phyloP scores from a whole-genome alignment of 2,329 filamentous ascomycete species.

The Periconia macrospinosa region DNA sequence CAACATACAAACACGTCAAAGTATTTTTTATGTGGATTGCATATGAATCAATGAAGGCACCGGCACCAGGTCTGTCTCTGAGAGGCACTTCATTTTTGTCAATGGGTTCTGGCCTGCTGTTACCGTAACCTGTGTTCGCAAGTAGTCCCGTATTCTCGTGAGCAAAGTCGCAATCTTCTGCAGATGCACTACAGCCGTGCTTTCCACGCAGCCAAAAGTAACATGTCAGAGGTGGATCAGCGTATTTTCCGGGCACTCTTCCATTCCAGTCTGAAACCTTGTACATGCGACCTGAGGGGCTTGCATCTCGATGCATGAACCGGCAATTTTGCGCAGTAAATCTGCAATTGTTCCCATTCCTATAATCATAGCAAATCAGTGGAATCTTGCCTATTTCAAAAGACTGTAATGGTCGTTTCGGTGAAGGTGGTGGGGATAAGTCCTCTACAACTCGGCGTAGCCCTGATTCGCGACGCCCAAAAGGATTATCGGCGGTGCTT shows the following conservation, averaged over 20 bases:
- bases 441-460: conserved; percentile 10
- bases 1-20: not conserved
- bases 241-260: conserved; percentile 27
- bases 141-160: conserved; percentile 34
- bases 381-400: conserved; percentile 33
- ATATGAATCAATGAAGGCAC: no score
- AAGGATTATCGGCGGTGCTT: conserved; percentile 16
- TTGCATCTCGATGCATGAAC: conserved; percentile 31
- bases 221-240: conserved; percentile 31
- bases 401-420: conserved; percentile 9
- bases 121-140: not conserved
- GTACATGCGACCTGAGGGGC: conserved; percentile 18
- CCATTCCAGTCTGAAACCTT: conserved; percentile 18
- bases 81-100: conserved; percentile 6
- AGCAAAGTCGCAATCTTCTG: conserved; percentile 27
- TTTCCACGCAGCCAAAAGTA: conserved; percentile 21
- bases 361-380: conserved; percentile 32
- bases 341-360: conserved; percentile 22
- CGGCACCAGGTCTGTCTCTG: not conserved
- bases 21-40: no score
- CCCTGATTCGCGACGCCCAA: conserved; percentile 26
- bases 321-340: conserved; percentile 19
- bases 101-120: conserved; percentile 7
- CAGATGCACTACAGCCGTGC: conserved; percentile 18
- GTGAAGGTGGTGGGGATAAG: conserved; percentile 1